Conservation (phyloP, 805 yeast genomes). For the Scheffersomyces amazonensis region DNA sequence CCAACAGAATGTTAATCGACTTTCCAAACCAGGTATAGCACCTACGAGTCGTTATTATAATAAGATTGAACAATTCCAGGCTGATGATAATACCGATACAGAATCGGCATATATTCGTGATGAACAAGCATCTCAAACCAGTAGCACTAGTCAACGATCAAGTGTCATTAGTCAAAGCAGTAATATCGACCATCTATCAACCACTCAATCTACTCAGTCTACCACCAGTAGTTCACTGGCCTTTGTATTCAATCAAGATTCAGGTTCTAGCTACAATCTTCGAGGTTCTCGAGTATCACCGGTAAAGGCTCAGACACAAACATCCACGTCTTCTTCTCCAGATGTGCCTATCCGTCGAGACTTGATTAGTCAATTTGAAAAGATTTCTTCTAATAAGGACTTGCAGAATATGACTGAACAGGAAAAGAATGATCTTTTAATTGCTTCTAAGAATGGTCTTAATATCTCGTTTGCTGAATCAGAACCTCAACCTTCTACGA, state of each 20-base stretch:
- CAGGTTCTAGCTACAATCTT: conserved; percentile 6
- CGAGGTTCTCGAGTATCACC: conserved; percentile 18
- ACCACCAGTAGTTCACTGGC: conserved; percentile 4
- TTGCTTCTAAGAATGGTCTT: conserved; percentile 16
- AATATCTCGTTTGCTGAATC: conserved; percentile 19
- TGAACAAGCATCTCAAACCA: conserved; percentile 16
- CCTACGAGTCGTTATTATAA: conserved; percentile 18
- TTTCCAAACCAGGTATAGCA: conserved; percentile 3
- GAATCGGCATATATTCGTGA: conserved; percentile 4
- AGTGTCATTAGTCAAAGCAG: conserved; percentile 16
- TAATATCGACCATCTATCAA: conserved; percentile 1
- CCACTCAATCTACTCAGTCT: neutral
- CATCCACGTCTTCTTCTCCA: conserved; percentile 1
- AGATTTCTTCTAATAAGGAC: conserved; percentile 5
- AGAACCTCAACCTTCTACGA: conserved; percentile 12
- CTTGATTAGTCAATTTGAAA: conserved; percentile 17
- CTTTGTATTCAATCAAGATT: conserved; percentile 7
- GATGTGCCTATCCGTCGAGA: conserved; percentile 27
- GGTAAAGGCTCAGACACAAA: conserved; percentile 10
- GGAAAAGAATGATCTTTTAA: conserved; percentile 14
- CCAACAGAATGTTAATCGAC: conserved; percentile 35
- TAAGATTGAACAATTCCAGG: conserved; percentile 23
- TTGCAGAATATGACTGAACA: conserved; percentile 10
- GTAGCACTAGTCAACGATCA: conserved; percentile 24
- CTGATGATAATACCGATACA: neutral